Conservation (phyloP, 2,329 filamentous ascomycete genomes). For the Plenodomus lindquistii region DNA sequence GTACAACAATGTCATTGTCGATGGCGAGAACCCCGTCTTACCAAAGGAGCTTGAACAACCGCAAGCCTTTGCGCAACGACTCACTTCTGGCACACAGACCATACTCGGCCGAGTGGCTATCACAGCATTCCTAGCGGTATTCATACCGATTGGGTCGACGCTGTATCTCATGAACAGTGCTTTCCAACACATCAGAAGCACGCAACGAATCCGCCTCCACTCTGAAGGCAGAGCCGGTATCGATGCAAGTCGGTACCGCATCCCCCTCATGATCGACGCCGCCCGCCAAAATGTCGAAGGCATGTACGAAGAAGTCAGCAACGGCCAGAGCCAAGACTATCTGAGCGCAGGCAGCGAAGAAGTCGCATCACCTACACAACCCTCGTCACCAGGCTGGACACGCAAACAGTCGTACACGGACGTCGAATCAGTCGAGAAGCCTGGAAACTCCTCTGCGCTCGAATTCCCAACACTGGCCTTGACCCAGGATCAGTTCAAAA, state of each 20-base stretch:
- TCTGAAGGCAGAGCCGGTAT: slow-evolving; percentile 71
- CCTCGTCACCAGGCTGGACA: slow-evolving; percentile 14
- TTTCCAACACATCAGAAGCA: slow-evolving; percentile 75
- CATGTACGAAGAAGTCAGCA: slow-evolving; percentile 74
- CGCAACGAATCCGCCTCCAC: slow-evolving; percentile 74
- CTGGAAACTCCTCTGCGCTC: slow-evolving; percentile 38
- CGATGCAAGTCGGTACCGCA: slow-evolving; percentile 70
- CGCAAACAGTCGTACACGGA: slow-evolving; percentile 22
- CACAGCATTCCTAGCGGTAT: slow-evolving; percentile 65
- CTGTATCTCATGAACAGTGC: slow-evolving; percentile 76
- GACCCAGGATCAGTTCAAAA: slow-evolving; percentile 78
- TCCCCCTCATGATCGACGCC: slow-evolving; percentile 71
- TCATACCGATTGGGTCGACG: slow-evolving; percentile 73
- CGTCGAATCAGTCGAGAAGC: slow-evolving; percentile 34
- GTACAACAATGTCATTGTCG: slow-evolving; percentile 75
- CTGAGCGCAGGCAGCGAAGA: slow-evolving; percentile 60
- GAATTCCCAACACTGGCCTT: slow-evolving; percentile 75
- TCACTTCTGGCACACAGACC: slow-evolving; percentile 41
- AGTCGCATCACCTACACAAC: slow-evolving; percentile 30
- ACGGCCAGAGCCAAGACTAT: slow-evolving; percentile 71
- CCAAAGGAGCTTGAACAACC: slow-evolving; percentile 46
- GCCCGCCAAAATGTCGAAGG: slow-evolving; percentile 77
- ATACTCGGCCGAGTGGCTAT: slow-evolving; percentile 63
- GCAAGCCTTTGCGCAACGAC: slow-evolving; percentile 42
- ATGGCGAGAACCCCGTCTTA: slow-evolving; percentile 65